Conservation (phyloP, 768 basidiomycete species). For the Leccinum subtestaceum region DNA sequence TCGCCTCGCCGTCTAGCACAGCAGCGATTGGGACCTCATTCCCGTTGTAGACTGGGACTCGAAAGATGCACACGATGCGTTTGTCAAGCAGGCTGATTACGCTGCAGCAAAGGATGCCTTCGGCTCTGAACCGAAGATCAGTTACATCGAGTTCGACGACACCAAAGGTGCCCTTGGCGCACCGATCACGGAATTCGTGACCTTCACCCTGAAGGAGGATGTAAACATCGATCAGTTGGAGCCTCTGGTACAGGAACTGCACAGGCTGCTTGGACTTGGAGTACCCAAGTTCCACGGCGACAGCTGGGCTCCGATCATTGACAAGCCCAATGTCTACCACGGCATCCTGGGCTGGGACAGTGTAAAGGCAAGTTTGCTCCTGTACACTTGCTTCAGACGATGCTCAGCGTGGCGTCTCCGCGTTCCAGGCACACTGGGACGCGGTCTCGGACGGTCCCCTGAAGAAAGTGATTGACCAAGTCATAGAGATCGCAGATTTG, state of each 20-base stretch:
- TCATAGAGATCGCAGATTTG: slow-evolving; percentile 27
- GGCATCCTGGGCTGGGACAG: slow-evolving; percentile 39
- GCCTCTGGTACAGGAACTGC: slow-evolving; percentile 23
- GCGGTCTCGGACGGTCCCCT: slow-evolving; percentile 30
- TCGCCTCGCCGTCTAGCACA: not conserved
- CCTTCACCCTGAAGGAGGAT: slow-evolving; percentile 30
- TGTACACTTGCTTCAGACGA: not conserved
- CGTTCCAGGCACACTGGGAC: slow-evolving; percentile 34
- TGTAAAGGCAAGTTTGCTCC: slow-evolving; percentile 24
- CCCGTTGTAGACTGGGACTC: slow-evolving; percentile 25
- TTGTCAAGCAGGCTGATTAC: slow-evolving; percentile 11
- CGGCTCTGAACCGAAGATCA: slow-evolving; percentile 14
- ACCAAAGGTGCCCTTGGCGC: slow-evolving; percentile 19
- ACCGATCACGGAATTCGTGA: slow-evolving; percentile 34
- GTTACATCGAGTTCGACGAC: slow-evolving; percentile 25
- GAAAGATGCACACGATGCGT: slow-evolving; percentile 17
- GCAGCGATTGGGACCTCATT: slow-evolving; percentile 7
- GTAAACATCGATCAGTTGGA: slow-evolving; percentile 17
- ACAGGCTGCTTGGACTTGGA: slow-evolving; percentile 16
- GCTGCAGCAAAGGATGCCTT: slow-evolving; percentile 6
- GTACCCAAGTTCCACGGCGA: slow-evolving; percentile 27
- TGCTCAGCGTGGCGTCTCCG: not conserved
- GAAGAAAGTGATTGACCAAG: slow-evolving; percentile 27
- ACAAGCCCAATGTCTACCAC: slow-evolving; percentile 19
- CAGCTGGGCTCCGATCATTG: slow-evolving; percentile 27